Conservation (phyloP, 805 yeast genomes). For the Yueomyces sinensis region DNA sequence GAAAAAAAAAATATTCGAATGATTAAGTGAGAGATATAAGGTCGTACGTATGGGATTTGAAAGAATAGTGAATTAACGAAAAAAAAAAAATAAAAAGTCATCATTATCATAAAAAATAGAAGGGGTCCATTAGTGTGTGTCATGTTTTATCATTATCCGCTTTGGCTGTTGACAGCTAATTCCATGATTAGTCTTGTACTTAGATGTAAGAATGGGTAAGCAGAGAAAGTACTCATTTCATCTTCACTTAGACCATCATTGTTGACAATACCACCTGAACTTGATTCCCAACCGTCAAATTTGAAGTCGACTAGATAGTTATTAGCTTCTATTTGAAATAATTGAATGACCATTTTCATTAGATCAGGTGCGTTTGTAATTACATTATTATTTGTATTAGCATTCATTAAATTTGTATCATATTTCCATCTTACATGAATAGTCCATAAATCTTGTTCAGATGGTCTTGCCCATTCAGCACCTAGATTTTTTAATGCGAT, state of each 20-base stretch:
- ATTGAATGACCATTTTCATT: conserved; percentile 95
- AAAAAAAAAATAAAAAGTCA: not conserved
- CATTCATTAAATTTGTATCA: conserved; percentile 21
- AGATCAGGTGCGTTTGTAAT: conserved; percentile 43
- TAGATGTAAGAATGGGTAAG: conserved; percentile 87
- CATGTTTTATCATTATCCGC: conserved; percentile 12
- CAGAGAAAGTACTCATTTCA: conserved; percentile 82
- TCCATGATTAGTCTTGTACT: conserved; percentile 93
- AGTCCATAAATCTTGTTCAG: conserved; percentile 93
- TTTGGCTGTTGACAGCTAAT: conserved; percentile 87
- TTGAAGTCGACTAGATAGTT: conserved; percentile 93
- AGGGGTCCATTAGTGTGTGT: too few species aligned
- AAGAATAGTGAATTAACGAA: not conserved
- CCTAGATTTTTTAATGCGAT: conserved; percentile 86
- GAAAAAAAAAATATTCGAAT: too few species aligned
- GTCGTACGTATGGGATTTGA: too few species aligned
- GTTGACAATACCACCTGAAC: conserved; percentile 22
- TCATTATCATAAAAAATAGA: not conserved
- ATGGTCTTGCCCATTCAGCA: conserved; percentile 95
- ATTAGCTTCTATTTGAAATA: conserved; percentile 91
- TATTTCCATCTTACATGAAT: conserved; percentile 91
- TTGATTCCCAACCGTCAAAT: conserved; percentile 90
- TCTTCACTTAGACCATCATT: conserved; percentile 31
- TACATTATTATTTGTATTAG: conserved; percentile 14
- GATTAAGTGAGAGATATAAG: too few species aligned